These are phyloP conservation scores for Mortierella sp. DNA, from an alignment of 371 early-diverging fungal genomes.

Conservation along the genomic window DNA sequence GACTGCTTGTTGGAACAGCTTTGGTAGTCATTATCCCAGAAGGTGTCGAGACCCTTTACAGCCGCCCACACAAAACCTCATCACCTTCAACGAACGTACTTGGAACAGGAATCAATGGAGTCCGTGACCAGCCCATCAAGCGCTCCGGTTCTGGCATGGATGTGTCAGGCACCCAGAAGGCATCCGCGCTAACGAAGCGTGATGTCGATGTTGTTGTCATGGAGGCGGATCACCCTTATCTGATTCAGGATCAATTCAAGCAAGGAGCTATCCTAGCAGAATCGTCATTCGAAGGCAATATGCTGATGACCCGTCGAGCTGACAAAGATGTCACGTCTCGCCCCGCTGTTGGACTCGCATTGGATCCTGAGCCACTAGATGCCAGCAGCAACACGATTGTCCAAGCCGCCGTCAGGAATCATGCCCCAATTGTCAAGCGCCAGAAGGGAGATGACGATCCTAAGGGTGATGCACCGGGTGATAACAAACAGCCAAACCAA, in stretches of 20 bases:
- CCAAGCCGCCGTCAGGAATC: neutral
- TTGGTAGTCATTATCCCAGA: conserved; percentile 93
- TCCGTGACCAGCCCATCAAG: conserved; percentile 30
- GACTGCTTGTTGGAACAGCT: conserved; percentile 91
- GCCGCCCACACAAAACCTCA: conserved; percentile 16
- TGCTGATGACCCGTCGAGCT: conserved; percentile 26
- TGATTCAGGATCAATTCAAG: conserved; percentile 31
- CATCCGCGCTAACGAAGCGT: conserved; percentile 14
- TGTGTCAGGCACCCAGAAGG: conserved; percentile 4
- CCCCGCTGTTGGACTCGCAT: neutral
- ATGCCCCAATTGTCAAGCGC: conserved; percentile 20
- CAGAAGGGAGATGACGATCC: conserved; percentile 20
- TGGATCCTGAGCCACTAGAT: neutral
- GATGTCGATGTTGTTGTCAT: conserved; percentile 12
- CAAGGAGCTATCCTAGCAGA: neutral
- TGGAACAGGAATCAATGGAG: neutral
- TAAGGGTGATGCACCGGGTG: conserved; percentile 3
- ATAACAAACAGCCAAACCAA: conserved; percentile 1
- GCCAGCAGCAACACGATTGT: neutral
- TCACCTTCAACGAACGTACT: neutral
- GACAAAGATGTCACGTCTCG: conserved; percentile 5
- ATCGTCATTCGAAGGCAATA: conserved; percentile 33
- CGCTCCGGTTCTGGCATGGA: conserved; percentile 17
- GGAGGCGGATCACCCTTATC: conserved; percentile 11
- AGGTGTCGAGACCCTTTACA: conserved; percentile 90